A percentile compares a stretch with the other conserved stretches of the same genome.
Conservation (phyloP, 2,329 filamentous ascomycete genomes). For the Huntiella omanensis region DNA sequence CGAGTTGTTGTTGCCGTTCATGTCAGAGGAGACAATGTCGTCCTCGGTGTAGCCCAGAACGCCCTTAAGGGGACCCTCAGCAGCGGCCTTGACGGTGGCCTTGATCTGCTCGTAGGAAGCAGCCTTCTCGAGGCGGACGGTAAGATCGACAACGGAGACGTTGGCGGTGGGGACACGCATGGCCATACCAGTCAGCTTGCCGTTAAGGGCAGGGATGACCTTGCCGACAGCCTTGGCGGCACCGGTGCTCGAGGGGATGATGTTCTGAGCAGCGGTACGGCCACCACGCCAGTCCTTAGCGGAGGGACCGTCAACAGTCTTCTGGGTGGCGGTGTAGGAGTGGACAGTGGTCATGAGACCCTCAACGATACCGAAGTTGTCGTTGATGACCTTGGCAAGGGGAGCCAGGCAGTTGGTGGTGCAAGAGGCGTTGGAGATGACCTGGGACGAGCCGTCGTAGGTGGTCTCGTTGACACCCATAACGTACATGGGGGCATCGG, state of each 20-base stretch:
- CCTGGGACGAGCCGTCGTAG: slow-evolving; percentile 77
- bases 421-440: slow-evolving; percentile 99
- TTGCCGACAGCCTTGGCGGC: slow-evolving; percentile 99
- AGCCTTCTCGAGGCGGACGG: slow-evolving; percentile 79
- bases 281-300: slow-evolving; percentile 99
- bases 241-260: slow-evolving; percentile 97
- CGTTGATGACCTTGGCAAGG: slow-evolving; percentile 97
- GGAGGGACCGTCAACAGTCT: slow-evolving; percentile 96
- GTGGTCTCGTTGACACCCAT: slow-evolving; percentile 95
- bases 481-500: slow-evolving; percentile 98
- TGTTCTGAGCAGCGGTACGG: slow-evolving; percentile 97
- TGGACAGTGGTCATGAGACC: slow-evolving; percentile 99
- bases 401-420: slow-evolving; percentile 99
- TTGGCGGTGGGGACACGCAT: slow-evolving; percentile 98
- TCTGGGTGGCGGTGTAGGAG: slow-evolving; percentile 99
- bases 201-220: slow-evolving; percentile 94
- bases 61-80: slow-evolving; percentile 71
- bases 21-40: slow-evolving; percentile 81
- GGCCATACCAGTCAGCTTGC: slow-evolving; percentile 99
- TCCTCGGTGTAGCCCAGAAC: slow-evolving; percentile 93
- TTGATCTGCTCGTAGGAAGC: slow-evolving; percentile 88
- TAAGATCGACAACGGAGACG: slow-evolving; percentile 97
- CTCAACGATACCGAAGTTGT: slow-evolving; percentile 94
- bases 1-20: slow-evolving; percentile 82
- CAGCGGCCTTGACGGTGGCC: slow-evolving; percentile 68